phyloP scores from a whole-genome alignment of 371 early-diverging fungal species.

The Haplosporangium sp. region DNA sequence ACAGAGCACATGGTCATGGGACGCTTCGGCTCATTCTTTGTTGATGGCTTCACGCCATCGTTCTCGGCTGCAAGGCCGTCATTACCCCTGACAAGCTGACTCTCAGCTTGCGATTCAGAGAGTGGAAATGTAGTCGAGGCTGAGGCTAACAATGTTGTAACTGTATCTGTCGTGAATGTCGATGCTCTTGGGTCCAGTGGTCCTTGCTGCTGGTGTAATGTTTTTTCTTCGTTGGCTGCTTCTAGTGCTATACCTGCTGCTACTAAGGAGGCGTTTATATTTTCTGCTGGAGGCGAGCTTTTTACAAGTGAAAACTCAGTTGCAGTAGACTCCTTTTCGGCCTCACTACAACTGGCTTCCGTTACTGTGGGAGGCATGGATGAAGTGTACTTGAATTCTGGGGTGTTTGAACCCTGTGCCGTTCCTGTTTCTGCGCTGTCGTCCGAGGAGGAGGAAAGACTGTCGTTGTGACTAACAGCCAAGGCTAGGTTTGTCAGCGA shows the following conservation, averaged over 20 bases:
- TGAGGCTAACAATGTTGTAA: slow-evolving; percentile 12
- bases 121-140: slow-evolving; percentile 11
- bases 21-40: not conserved
- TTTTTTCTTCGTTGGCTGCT: too few species aligned
- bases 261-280: too few species aligned
- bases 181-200: slow-evolving; percentile 10
- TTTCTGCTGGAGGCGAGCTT: too few species aligned
- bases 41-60: not conserved
- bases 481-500: slow-evolving; percentile 38
- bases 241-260: too few species aligned
- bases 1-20: slow-evolving; percentile 16
- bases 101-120: slow-evolving; percentile 1
- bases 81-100: not conserved
- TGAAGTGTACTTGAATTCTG: too few species aligned
- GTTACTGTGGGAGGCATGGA: too few species aligned
- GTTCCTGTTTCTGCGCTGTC: too few species aligned
- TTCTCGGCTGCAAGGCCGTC: not conserved
- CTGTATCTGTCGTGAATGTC: slow-evolving; percentile 15
- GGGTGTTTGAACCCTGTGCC: too few species aligned
- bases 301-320: too few species aligned
- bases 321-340: too few species aligned
- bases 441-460: not conserved
- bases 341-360: too few species aligned
- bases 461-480: slow-evolving; percentile 15
- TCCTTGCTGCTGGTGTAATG: not conserved